A percentile compares a stretch with the other conserved stretches of the same genome.
Conservation (phyloP, 2,329 filamentous ascomycete species). For the Trichophyton rubrum region DNA sequence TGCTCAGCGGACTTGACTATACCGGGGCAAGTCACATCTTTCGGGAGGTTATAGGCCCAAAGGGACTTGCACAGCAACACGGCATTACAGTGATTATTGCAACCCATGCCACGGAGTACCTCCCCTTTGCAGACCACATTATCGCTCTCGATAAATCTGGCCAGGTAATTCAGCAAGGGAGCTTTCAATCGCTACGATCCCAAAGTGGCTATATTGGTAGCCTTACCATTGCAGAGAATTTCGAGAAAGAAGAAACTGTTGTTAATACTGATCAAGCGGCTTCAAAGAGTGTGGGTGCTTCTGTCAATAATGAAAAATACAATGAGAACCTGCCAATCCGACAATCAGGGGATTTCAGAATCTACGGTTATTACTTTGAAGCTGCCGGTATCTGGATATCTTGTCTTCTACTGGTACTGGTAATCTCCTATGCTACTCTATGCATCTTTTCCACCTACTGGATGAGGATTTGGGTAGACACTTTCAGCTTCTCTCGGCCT, state of each 20-base stretch:
- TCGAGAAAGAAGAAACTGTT: neutral
- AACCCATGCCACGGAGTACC: constrained; percentile 23
- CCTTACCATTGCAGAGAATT: neutral
- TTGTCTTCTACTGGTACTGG: neutral
- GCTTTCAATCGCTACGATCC: neutral
- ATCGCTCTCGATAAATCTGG: neutral
- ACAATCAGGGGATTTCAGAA: neutral
- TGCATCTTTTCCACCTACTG: neutral
- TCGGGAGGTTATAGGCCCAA: constrained; percentile 33
- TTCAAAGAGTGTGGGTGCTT: neutral
- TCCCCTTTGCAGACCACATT: neutral
- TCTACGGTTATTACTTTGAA: neutral
- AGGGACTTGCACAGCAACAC: constrained; percentile 34
- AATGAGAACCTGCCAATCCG: neutral
- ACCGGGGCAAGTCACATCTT: constrained; percentile 39
- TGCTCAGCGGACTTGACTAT: constrained; percentile 39
- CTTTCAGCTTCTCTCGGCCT: neutral
- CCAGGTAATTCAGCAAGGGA: neutral
- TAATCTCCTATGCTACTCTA: neutral
- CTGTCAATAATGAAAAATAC: neutral
- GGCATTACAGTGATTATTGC: constrained; percentile 27
- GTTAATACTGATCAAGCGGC: neutral
- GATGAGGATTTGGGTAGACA: neutral
- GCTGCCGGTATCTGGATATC: neutral
- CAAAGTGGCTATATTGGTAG: neutral